Conservation (phyloP, 306 rosid species). For the Geum urbanum region DNA sequence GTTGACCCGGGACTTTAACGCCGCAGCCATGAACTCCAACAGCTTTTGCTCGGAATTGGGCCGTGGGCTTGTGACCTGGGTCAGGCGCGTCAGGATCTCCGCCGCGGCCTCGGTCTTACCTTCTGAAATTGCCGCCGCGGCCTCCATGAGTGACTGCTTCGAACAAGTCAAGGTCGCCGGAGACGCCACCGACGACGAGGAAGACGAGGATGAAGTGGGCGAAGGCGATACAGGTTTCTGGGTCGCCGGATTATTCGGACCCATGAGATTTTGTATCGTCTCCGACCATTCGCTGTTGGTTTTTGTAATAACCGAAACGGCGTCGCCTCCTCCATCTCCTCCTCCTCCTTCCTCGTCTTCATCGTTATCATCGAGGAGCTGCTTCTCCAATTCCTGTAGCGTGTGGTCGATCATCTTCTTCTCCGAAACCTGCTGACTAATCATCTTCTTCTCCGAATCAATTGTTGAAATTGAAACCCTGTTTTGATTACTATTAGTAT, state of each 20-base stretch:
- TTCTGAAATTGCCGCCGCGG: slow-evolving; percentile 71
- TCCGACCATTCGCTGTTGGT: slow-evolving; percentile 66
- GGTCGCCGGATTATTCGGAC: slow-evolving; percentile 22
- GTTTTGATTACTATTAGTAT: background rate
- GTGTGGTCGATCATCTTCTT: slow-evolving; percentile 56
- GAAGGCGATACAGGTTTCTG: slow-evolving; percentile 63
- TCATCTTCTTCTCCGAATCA: slow-evolving; percentile 48
- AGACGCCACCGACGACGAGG: slow-evolving; percentile 54
- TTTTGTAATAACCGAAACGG: slow-evolving; percentile 54
- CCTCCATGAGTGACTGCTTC: slow-evolving; percentile 63
- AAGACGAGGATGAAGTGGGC: slow-evolving; percentile 65
- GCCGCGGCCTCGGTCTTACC: slow-evolving; percentile 48
- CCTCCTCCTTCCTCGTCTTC: slow-evolving; percentile 35
- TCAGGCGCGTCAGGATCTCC: slow-evolving; percentile 64
- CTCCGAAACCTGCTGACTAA: slow-evolving; percentile 32
- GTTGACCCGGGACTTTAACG: slow-evolving; percentile 55
- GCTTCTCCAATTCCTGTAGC: slow-evolving; percentile 73
- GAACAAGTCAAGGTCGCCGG: slow-evolving; percentile 41
- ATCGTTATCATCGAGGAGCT: slow-evolving; percentile 74
- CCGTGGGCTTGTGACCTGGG: slow-evolving; percentile 19
- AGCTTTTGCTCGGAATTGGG: slow-evolving; percentile 48
- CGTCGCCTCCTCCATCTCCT: slow-evolving; percentile 43
- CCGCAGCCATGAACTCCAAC: slow-evolving; percentile 45
- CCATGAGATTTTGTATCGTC: slow-evolving; percentile 65
- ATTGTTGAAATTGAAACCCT: slow-evolving; percentile 14